Evolutionary conservation across 208 protist species (phyloP), one percentile per base, ranked within the genome.

Genomic region (Naegleria lovaniensis): DNA sequence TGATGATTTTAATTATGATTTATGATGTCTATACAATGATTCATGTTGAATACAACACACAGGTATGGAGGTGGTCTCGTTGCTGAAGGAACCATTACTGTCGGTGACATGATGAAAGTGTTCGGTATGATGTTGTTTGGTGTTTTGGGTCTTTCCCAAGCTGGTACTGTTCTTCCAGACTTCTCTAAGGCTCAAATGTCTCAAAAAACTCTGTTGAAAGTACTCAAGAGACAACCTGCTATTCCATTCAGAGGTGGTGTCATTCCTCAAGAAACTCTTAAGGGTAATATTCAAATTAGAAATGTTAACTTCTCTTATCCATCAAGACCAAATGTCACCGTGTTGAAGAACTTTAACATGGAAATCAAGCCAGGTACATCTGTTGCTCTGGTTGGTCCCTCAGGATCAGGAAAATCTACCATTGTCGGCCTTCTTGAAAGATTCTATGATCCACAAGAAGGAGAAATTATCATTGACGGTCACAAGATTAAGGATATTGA

Each of bases 401-500:
- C 89, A 9, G 89, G 89, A 48, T 75, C 51, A 4, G 89, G 89
- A 39, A 83, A 91, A 51, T 48, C 58, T 3, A 89, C 86, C 6
- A 76, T 79, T 43, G 52, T 89, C 39, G 43, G n/a, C 41, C 41
- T 89, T 7, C 5, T 97, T 40, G 94, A 96, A 16, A 93, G 95
- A 59, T 97, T 97, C 90, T 97, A 97, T 94, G 93, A 94, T 39
- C 93, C 90, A 25, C 87, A 92, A 41, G 88, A 84, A 29, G 96
- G 96, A 15, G 55, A 88, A 29, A 93, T 97, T 79, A 79, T 85
- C 41, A 86, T 97, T 33, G 96, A 97, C 67, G 94, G 94, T 29
- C 92, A 94, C 76, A 90, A 94, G 89, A 84, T 97, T 83, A 85
- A 83, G 19, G 85, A 90, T 15, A 85, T 97, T 5, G 93, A 95